A percentile compares a stretch with the other conserved stretches of the same genome.
These are phyloP conservation scores for Conticribra weissflogii DNA, from an alignment of 108 stramenopile species.

Conservation along the genomic window DNA sequence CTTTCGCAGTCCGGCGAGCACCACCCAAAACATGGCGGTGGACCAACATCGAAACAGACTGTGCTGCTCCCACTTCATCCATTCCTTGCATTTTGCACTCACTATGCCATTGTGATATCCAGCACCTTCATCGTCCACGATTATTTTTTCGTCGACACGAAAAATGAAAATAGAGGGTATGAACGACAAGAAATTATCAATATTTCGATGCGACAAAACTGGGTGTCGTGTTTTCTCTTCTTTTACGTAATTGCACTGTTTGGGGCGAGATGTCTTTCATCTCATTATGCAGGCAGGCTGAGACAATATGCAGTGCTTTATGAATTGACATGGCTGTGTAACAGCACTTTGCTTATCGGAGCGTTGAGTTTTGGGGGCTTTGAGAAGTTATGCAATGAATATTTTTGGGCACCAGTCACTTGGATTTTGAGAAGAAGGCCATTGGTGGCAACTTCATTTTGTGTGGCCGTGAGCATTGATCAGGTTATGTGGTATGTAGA, in stretches of 20 bases:
- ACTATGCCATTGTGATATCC: conserved; percentile 53
- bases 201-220: conserved; percentile 10
- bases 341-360: conserved; percentile 59
- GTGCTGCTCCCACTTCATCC: conserved; percentile 64
- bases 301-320: conserved; percentile 53
- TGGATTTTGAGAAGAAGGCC: conserved; percentile 52
- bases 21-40: conserved; percentile 17
- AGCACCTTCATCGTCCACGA: conserved; percentile 55
- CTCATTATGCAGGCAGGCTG: conserved; percentile 30
- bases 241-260: conserved; percentile 52
- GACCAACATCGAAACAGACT: too few relatives aligned
- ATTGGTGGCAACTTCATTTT: conserved; percentile 60
- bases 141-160: conserved; percentile 14
- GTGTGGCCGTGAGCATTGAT: conserved; percentile 78
- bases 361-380: conserved; percentile 50
- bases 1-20: background rate
- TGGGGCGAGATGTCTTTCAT: conserved; percentile 44
- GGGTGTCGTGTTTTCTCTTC: conserved; percentile 26
- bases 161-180: background rate
- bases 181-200: background rate
- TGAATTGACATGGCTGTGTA: conserved; percentile 80
- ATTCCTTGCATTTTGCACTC: conserved; percentile 51
- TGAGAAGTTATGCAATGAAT: background rate
- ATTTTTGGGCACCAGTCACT: background rate
- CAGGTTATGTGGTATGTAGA: conserved; percentile 84